These are phyloP conservation scores for Penicillium hordei DNA, from an alignment of 2,329 filamentous ascomycete species.

Conservation along the genomic window DNA sequence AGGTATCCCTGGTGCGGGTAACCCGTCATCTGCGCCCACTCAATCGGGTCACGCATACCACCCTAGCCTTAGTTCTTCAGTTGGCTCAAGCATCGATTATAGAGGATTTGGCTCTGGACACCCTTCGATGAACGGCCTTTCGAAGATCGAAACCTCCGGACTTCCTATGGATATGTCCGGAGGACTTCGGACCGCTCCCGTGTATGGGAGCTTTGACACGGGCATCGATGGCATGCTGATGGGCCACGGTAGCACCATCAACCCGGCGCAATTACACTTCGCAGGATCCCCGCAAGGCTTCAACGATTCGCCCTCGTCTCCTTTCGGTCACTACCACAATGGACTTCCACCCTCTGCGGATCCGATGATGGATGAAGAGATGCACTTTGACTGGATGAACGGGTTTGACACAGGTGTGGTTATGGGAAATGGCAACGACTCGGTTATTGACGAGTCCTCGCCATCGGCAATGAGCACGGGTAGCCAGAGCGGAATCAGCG, in stretches of 20 bases:
- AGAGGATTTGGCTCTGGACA: slow-evolving; percentile 60
- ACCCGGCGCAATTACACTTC: slow-evolving; percentile 74
- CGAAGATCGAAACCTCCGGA: slow-evolving; percentile 78
- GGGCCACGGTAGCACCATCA: slow-evolving; percentile 61
- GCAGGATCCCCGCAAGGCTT: slow-evolving; percentile 67
- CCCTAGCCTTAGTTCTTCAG: slow-evolving; percentile 67
- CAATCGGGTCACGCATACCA: slow-evolving; percentile 64
- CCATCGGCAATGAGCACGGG: slow-evolving; percentile 94
- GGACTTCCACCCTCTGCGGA: slow-evolving; percentile 56
- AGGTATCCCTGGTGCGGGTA: slow-evolving; percentile 54
- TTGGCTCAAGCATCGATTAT: slow-evolving; percentile 59
- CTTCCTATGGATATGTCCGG: slow-evolving; percentile 66
- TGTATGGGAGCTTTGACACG: slow-evolving; percentile 68
- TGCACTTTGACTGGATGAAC: slow-evolving; percentile 80
- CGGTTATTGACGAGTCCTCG: slow-evolving; percentile 86
- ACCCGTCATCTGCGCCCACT: slow-evolving; percentile 26
- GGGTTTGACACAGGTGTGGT: slow-evolving; percentile 77
- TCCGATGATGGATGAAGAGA: slow-evolving; percentile 65
- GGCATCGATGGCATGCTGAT: slow-evolving; percentile 72
- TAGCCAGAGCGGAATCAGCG: slow-evolving; percentile 76
- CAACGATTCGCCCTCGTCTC: slow-evolving; percentile 43
- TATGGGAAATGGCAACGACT: slow-evolving; percentile 69
- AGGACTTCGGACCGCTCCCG: slow-evolving; percentile 76
- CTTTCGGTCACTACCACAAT: slow-evolving; percentile 48
- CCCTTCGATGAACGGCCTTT: slow-evolving; percentile 64